Evolutionary conservation across 1,284 basidiomycete species (phyloP).

Genomic region (Tausonia pullulans): DNA sequence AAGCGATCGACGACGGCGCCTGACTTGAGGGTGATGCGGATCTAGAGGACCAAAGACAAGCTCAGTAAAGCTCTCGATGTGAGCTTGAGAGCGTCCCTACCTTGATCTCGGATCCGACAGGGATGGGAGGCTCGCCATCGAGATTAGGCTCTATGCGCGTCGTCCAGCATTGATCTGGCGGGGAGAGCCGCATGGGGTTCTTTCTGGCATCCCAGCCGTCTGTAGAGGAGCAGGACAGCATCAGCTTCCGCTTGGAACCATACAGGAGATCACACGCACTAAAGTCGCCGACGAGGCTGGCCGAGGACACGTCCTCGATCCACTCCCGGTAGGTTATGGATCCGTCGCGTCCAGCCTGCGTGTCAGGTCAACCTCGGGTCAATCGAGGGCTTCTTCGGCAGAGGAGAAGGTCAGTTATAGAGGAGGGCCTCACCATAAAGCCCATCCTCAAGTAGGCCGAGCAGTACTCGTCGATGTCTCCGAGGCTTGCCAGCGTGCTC

Average conservation of each 20-base stretch:
- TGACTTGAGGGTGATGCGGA: not conserved
- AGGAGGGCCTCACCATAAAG: slow-evolving; percentile 1
- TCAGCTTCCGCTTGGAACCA: not conserved
- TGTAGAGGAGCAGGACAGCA: not conserved
- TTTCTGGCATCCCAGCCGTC: not conserved
- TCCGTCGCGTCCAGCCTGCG: slow-evolving; percentile 8
- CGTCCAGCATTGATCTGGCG: not conserved
- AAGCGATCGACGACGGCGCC: slow-evolving; percentile 11
- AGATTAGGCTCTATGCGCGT: not conserved
- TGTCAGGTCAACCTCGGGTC: not conserved
- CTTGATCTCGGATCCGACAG: slow-evolving; percentile 12
- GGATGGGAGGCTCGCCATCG: slow-evolving; percentile 1
- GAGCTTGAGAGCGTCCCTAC: not conserved
- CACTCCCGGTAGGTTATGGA: slow-evolving; percentile 15
- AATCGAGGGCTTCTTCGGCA: not conserved
- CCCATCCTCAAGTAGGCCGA: slow-evolving; percentile 6
- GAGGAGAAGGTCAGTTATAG: not conserved
- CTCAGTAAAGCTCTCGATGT: not conserved
- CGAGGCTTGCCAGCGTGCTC: not conserved
- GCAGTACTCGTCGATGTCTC: slow-evolving; percentile 5
- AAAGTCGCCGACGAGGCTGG: slow-evolving; percentile 13
- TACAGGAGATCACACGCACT: not conserved
- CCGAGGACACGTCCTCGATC: slow-evolving; percentile 8
- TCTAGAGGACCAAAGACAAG: not conserved
- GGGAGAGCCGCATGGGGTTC: not conserved